Percentiles rank a stretch among this genome's conserved stretches.
Evolutionary conservation across 805 yeast genomes (phyloP).

Genomic region (Candida orba): DNA sequence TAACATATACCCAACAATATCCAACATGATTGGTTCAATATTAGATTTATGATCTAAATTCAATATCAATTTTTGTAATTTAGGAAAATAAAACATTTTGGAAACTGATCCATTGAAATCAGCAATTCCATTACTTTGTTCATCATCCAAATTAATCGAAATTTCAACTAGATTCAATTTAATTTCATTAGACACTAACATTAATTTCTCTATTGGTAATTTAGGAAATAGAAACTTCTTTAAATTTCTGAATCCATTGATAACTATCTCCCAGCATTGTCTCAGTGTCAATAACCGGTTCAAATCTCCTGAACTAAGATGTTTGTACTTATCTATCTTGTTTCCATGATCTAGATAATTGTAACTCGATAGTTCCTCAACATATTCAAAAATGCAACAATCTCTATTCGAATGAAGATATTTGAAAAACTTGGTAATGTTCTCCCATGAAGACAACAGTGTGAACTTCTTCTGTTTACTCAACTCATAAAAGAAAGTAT

Average conservation of each 20-base stretch:
- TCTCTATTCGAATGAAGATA: conserved; percentile 5
- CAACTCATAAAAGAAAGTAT: conserved; percentile 14
- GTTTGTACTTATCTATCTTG: conserved; percentile 13
- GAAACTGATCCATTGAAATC: not conserved
- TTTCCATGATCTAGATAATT: conserved; percentile 18
- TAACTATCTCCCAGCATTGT: conserved; percentile 18
- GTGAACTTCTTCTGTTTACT: conserved; percentile 7
- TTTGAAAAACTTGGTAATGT: conserved; percentile 13
- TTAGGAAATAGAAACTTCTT: conserved; percentile 13
- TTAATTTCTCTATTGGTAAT: conserved; percentile 14
- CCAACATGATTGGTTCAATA: not conserved
- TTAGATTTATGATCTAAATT: conserved; percentile 8
- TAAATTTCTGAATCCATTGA: conserved; percentile 10
- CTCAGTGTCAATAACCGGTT: conserved; percentile 12
- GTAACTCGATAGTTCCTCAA: conserved; percentile 17
- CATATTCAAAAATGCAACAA: conserved; percentile 6
- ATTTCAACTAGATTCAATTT: conserved; percentile 5
- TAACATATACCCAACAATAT: not conserved
- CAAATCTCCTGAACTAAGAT: conserved; percentile 9
- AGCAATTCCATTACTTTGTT: not conserved
- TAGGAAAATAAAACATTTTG: conserved; percentile 6
- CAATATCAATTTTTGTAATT: conserved; percentile 7
- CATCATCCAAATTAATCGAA: conserved; percentile 10
- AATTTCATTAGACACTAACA: conserved; percentile 1
- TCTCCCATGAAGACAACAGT: conserved; percentile 15